Base-by-base conservation (phyloP, 352 stramenopile species). In the Thalassiosira mediterranea region DNA sequence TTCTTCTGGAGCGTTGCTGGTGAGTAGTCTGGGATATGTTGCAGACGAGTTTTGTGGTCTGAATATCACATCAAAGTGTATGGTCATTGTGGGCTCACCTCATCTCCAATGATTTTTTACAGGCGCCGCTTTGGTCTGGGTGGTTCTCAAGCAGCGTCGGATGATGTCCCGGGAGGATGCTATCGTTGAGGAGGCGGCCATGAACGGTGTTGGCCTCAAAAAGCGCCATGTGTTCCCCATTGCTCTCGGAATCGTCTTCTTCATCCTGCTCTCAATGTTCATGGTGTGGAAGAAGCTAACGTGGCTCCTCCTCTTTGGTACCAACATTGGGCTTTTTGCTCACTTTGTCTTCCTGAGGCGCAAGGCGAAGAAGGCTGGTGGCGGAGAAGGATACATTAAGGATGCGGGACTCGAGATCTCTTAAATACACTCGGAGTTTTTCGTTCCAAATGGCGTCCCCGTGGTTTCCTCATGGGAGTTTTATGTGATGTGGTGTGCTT, bases 221-320 rank as follows among this genome's bases (percentile, higher is more conserved):
- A 82, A 82, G 47, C 66, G 66, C 49, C 73, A 82, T 31, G 63
- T 82, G n/a, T 77, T 82, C 61, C 66, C 66, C 34, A 78, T 82
- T 53, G 68, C 61, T 8, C 67, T 82, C 25, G 60, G 34, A 42
- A 49, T 82, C n/a, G 51, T 82, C 54, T 75, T 82, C 54, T 62
- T 82, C 46, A 63, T 54, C 34, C 61, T 78, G 3, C 56, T 82
- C 23, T 29, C 37, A 23, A 75, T 82, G 73, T 81, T 81, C 25
- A 72, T 81, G 63, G 72, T 68, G 3, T 81, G 72, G 72, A 82
- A 82, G 54, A 67, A 62, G 26, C 31, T 82, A 25, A 75, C 73
- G 26, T 82, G 73, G 73, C 34, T 82, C 8, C 60, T 82, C 28
- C 46, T 82, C 1, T 70, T 82, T 59, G 66, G 66, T 15, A 58